These are phyloP conservation scores for Ustilago cynodontis DNA, from an alignment of 1,284 basidiomycete species.

Conservation along the genomic window DNA sequence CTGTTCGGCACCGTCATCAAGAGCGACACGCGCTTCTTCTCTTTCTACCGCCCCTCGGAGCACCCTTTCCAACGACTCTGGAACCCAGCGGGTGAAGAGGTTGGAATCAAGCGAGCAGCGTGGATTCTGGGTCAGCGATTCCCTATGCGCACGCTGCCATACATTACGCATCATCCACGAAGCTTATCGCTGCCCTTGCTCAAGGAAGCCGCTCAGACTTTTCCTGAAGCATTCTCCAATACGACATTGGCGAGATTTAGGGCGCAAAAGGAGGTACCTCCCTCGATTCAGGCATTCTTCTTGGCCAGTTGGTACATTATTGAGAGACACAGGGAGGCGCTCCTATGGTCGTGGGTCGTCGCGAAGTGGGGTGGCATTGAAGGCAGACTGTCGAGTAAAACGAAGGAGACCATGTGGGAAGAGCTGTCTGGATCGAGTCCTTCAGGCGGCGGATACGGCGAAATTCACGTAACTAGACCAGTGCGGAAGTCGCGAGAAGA, in stretches of 20 bases:
- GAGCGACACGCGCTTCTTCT: slow-evolving; percentile 36
- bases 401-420: slow-evolving; percentile 69
- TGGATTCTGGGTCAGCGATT: slow-evolving; percentile 65
- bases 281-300: slow-evolving; percentile 70
- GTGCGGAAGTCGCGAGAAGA: slow-evolving; percentile 25
- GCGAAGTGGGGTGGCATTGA: slow-evolving; percentile 66
- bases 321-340: slow-evolving; percentile 60
- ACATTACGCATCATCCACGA: slow-evolving; percentile 72
- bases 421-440: slow-evolving; percentile 65
- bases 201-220: slow-evolving; percentile 49
- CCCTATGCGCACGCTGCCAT: slow-evolving; percentile 70
- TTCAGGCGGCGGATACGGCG: background rate
- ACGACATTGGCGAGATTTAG: slow-evolving; percentile 52
- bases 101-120: slow-evolving; percentile 48
- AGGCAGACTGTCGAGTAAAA: slow-evolving; percentile 62
- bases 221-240: slow-evolving; percentile 35
- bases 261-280: slow-evolving; percentile 63
- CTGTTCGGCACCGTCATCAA: slow-evolving; percentile 55
- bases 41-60: slow-evolving; percentile 41
- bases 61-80: slow-evolving; percentile 50
- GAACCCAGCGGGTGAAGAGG: slow-evolving; percentile 55
- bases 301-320: slow-evolving; percentile 50
- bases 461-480: slow-evolving; percentile 22
- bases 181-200: slow-evolving; percentile 68
- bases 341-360: slow-evolving; percentile 56